Evolutionary conservation across 176 grass and related monocot genomes (phyloP).

Genomic region (Cenchrus fungigraminus): DNA sequence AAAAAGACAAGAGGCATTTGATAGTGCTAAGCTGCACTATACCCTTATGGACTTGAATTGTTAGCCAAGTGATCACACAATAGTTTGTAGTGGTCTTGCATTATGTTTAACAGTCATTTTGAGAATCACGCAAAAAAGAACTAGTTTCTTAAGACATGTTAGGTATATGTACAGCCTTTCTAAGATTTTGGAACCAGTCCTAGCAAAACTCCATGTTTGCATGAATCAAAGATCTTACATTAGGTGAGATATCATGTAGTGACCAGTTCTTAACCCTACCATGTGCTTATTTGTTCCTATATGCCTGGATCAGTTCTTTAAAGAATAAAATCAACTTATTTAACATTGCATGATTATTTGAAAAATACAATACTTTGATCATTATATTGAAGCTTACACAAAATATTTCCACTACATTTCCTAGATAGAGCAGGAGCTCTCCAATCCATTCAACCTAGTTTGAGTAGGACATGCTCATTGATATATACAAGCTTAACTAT

Average conservation of each 20-base stretch:
- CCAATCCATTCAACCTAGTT: not conserved
- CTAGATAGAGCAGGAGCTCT: not conserved
- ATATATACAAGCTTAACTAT: not conserved
- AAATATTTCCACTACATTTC: slow-evolving; percentile 15
- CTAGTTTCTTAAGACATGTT: not conserved
- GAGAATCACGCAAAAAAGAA: not conserved
- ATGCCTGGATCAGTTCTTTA: not conserved
- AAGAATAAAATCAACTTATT: not conserved
- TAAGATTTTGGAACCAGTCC: not conserved
- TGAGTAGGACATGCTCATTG: not conserved
- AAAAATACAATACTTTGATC: not conserved
- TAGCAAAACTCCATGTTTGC: not conserved
- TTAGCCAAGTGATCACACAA: slow-evolving; percentile 2
- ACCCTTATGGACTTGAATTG: slow-evolving; percentile 5
- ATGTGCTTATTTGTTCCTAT: not conserved
- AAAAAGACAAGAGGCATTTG: not conserved
- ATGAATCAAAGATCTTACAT: slow-evolving; percentile 3
- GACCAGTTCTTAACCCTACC: not conserved
- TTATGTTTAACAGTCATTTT: slow-evolving; percentile 1
- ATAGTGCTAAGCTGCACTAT: not conserved
- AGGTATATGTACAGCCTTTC: not conserved
- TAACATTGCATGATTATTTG: not conserved
- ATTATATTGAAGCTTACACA: not conserved
- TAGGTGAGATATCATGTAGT: not conserved
- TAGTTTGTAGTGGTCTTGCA: not conserved